Evolutionary conservation across 2,329 filamentous ascomycete species (phyloP), one percentile per base, ranked within the genome.

Genomic region (Balansia obtecta): DNA sequence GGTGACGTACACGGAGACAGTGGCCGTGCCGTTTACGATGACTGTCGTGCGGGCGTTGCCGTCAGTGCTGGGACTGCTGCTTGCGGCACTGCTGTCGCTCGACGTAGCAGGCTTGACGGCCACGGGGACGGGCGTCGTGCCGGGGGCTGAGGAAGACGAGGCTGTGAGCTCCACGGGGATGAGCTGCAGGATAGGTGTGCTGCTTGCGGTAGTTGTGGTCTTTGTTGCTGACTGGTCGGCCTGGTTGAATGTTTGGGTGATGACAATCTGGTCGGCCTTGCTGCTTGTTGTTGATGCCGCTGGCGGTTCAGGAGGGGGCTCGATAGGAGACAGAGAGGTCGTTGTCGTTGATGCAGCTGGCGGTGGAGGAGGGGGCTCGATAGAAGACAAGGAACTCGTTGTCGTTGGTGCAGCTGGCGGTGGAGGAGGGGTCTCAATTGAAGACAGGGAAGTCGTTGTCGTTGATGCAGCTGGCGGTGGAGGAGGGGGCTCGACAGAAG

Each of bases 1-100:
- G 4, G 68, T 68, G 30, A 67, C 57, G 52, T 58, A 65, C 11
- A 68, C 55, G 1, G 65, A 67, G 34, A 68, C 63, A 10, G 65
- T 67, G 2, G 63, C 61, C n/a, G 59, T 60, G 3, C 65, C 64
- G 33, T 61, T 56, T 15, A 54, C 42, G 6, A 50, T 46, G 6
- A 50, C 48, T 1, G 62, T 58, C 6, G 62, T 59, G 4, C 58
- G 57, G 30, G 56, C 57, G 18, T 54, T 53, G 46, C 53, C 54
- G 4, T 46, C 50, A 10, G 46, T 40, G 16, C 32, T 20, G n/a
- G 38, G 45, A 22, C 16, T 30, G 13, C 37, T 30, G 18, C 16
- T 27, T 15, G 22, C 15, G 27, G 50, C 56, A 22, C 51, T 45
- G 22, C 50, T 55, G 9, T 52, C 54, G 15, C 51, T 52, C 15